Conservation (phyloP, 1,139 yeast genomes). For the Lodderomyces beijingensis region DNA sequence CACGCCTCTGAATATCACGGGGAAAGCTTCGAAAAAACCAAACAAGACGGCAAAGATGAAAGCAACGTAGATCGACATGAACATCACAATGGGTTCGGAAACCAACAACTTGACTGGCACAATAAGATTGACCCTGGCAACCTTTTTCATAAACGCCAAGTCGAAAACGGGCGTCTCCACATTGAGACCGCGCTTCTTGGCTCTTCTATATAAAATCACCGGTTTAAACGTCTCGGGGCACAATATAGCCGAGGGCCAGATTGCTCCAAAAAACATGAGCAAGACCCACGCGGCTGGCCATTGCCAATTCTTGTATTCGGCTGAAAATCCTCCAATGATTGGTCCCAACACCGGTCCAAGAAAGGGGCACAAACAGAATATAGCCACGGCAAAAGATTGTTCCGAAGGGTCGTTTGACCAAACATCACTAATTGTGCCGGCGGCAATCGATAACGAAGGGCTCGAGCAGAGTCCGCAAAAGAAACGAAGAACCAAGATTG, state of each 20-base stretch:
- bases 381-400: conserved; percentile 65
- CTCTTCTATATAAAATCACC: conserved; percentile 52
- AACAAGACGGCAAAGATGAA: conserved; percentile 72
- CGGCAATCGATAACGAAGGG: conserved; percentile 84
- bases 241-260: conserved; percentile 51
- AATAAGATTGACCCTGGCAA: conserved; percentile 46
- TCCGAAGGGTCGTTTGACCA: conserved; percentile 54
- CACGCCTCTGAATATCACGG: conserved; percentile 62
- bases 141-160: conserved; percentile 15
- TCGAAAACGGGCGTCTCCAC: conserved; percentile 30
- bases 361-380: conserved; percentile 66
- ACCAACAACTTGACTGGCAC: conserved; percentile 63
- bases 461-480: conserved; percentile 78
- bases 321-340: conserved; percentile 74
- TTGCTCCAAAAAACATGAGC: conserved; percentile 65
- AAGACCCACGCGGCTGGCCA: conserved; percentile 76
- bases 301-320: conserved; percentile 64
- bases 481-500: conserved; percentile 66
- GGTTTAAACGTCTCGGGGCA: conserved; percentile 73
- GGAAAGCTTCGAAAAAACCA: conserved; percentile 76
- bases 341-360: conserved; percentile 85
- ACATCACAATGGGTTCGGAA: conserved; percentile 65
- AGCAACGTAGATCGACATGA: conserved; percentile 63
- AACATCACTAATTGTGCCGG: conserved; percentile 78
- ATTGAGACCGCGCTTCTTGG: conserved; percentile 52